A percentile compares a stretch with the other conserved stretches of the same genome.
Evolutionary conservation across 331 rosid genomes (phyloP).

Genomic region (Quercus lobata): DNA sequence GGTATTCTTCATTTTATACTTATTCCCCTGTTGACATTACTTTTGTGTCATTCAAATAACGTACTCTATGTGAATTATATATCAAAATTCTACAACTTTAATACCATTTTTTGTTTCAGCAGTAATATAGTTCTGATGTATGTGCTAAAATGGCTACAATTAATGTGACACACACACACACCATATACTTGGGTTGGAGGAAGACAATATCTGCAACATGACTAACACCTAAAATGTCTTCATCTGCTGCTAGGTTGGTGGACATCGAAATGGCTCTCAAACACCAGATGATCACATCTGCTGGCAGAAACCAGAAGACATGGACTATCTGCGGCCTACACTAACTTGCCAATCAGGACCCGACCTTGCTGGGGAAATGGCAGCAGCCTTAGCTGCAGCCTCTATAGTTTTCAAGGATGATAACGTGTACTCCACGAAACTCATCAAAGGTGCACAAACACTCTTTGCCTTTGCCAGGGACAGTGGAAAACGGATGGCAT

Average conservation of each 20-base stretch:
- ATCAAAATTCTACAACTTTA: too few species aligned
- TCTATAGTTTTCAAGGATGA: slow-evolving; percentile 60
- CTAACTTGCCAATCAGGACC: slow-evolving; percentile 34
- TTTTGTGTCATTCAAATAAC: too few species aligned
- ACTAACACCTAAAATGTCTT: too few species aligned
- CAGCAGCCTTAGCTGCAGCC: slow-evolving; percentile 70
- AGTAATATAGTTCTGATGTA: too few species aligned
- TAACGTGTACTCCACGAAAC: slow-evolving; percentile 32
- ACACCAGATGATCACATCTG: slow-evolving; percentile 50
- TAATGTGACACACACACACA: too few species aligned
- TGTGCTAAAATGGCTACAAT: too few species aligned
- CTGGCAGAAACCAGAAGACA: slow-evolving; percentile 69
- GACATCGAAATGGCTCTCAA: slow-evolving; percentile 26
- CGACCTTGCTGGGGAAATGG: slow-evolving; percentile 64
- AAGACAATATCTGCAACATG: too few species aligned
- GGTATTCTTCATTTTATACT: slow-evolving; percentile 12
- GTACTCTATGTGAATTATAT: too few species aligned
- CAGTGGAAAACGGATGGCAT: slow-evolving; percentile 22
- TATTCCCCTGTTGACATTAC: too few species aligned
- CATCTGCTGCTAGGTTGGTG: slow-evolving; percentile 42
- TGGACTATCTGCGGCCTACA: slow-evolving; percentile 38
- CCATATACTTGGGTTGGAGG: too few species aligned
- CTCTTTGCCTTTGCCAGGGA: slow-evolving; percentile 51
- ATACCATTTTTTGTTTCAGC: too few species aligned
- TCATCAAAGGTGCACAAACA: slow-evolving; percentile 44